Evolutionary conservation across 352 stramenopile species (phyloP).

Genomic region (Pythium utonaiense): DNA sequence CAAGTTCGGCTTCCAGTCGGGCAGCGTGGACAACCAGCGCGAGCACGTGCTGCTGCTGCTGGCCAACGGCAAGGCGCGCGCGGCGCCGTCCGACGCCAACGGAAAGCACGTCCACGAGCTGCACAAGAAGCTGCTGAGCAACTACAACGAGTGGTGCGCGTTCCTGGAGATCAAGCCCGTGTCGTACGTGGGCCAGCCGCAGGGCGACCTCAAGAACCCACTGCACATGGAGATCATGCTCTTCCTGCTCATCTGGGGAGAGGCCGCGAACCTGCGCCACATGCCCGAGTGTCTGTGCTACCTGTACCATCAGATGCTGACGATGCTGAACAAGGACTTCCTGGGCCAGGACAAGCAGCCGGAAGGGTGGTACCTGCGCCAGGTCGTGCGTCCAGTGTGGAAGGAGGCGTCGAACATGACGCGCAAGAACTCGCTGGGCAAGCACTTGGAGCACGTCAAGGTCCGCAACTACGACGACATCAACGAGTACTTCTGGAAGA

Average conservation of each 20-base stretch:
- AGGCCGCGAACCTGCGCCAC: constrained; percentile 90
- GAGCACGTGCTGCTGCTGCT: constrained; percentile 80
- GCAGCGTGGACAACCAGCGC: constrained; percentile 76
- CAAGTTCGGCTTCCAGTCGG: constrained; percentile 84
- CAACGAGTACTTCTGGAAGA: constrained; percentile 42
- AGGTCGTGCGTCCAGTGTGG: constrained; percentile 30
- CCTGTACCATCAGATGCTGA: constrained; percentile 82
- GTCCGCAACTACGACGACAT: constrained; percentile 41
- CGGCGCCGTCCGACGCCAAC: constrained; percentile 34
- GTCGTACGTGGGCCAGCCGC: constrained; percentile 42
- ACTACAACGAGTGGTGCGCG: constrained; percentile 77
- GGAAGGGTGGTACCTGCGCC: constrained; percentile 25
- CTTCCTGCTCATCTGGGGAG: constrained; percentile 92
- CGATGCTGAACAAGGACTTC: constrained; percentile 23
- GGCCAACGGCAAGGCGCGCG: constrained; percentile 68
- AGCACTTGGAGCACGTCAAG: constrained; percentile 33
- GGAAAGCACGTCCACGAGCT: constrained; percentile 54
- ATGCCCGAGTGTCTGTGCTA: constrained; percentile 94
- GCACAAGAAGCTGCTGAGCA: constrained; percentile 22
- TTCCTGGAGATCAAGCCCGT: constrained; percentile 68
- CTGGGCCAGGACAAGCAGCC: constrained; percentile 14
- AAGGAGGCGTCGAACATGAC: constrained; percentile 32
- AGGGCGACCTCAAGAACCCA: constrained; percentile 21
- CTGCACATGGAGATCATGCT: constrained; percentile 83
- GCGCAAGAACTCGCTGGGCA: constrained; percentile 28